A percentile compares a stretch with the other conserved stretches of the same genome.
Evolutionary conservation across 1,284 basidiomycete genomes (phyloP).

Genomic region (Puccinia novopanici): DNA sequence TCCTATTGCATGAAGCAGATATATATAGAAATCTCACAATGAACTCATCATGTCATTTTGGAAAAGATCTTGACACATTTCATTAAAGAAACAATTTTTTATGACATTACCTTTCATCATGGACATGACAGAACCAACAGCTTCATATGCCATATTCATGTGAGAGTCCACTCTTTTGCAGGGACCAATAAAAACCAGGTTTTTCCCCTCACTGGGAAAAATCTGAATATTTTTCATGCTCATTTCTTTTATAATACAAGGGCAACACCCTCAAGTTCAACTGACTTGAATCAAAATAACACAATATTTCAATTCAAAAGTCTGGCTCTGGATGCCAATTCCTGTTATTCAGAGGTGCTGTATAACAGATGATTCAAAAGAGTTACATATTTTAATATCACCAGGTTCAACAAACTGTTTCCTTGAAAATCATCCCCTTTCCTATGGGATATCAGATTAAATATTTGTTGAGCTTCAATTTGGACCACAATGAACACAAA

Average conservation of each 20-base stretch:
- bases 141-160: slow-evolving; percentile 40
- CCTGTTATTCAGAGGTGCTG: slow-evolving; percentile 1
- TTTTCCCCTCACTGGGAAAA: slow-evolving; percentile 35
- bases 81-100: background rate
- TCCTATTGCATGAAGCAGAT: slow-evolving; percentile 8
- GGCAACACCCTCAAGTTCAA: background rate
- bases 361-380: background rate
- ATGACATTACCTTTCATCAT: slow-evolving; percentile 49
- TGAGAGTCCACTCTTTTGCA: slow-evolving; percentile 45
- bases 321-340: slow-evolving; percentile 20
- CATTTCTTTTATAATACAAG: background rate
- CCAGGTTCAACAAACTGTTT: background rate
- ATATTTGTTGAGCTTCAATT: slow-evolving; percentile 34
- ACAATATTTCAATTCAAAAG: slow-evolving; percentile 35
- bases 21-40: background rate
- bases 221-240: background rate
- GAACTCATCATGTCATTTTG: background rate
- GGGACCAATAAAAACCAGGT: slow-evolving; percentile 44
- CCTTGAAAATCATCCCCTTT: slow-evolving; percentile 19
- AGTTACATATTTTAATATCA: background rate
- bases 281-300: slow-evolving; percentile 27
- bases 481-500: slow-evolving; percentile 17
- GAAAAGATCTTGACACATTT: background rate
- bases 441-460: slow-evolving; percentile 35
- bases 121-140: slow-evolving; percentile 40